Conservation (phyloP, 1,284 basidiomycete species). For the Ustilago loliicola region DNA sequence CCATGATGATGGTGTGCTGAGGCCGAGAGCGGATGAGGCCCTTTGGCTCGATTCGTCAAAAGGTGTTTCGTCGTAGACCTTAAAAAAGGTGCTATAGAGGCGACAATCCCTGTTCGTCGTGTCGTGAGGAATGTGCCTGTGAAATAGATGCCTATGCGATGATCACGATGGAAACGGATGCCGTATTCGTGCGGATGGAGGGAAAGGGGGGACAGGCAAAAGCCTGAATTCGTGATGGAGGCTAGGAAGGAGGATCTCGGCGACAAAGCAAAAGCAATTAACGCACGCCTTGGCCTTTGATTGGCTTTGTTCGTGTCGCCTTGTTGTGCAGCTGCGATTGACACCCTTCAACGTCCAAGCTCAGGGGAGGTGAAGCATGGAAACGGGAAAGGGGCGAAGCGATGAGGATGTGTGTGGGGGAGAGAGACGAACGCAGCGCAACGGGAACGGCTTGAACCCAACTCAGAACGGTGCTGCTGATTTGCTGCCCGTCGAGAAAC, state of each 20-base stretch:
- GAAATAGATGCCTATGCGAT: background rate
- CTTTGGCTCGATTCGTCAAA: no score
- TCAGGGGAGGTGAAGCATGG: no score
- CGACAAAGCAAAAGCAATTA: background rate
- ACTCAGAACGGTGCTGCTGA: no score
- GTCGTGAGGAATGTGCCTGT: background rate
- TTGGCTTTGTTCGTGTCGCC: no score
- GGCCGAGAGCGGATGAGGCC: background rate
- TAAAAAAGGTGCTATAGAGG: no score
- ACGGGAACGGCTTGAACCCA: no score
- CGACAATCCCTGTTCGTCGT: no score
- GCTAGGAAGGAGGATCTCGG: background rate
- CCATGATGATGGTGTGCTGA: slow-evolving; percentile 23
- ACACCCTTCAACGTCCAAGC: no score
- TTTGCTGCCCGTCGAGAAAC: no score
- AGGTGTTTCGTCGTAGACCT: no score
- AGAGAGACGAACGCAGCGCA: background rate
- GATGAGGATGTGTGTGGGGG: background rate
- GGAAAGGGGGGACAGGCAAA: no score
- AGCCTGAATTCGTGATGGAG: background rate
- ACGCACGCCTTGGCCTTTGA: background rate
- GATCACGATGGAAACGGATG: background rate
- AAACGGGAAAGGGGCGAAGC: background rate
- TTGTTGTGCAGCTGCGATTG: no score
- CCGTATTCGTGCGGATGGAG: background rate